Conservation (phyloP, 352 stramenopile species). For the Vaucheria bursata region DNA sequence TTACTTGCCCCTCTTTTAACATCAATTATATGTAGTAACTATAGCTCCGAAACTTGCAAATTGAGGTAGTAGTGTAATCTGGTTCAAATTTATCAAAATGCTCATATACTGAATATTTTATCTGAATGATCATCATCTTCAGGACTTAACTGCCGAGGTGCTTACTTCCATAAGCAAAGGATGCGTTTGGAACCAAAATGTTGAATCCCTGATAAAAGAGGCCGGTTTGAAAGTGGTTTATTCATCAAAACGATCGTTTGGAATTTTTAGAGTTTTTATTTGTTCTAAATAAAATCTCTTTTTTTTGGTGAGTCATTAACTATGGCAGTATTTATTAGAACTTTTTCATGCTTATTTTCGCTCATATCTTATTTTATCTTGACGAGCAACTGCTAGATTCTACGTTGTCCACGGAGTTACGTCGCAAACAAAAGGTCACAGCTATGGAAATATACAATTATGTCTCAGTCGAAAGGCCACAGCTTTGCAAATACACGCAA, state of each 20-base stretch:
- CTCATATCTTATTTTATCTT: no score
- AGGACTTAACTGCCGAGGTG: constrained; percentile 37
- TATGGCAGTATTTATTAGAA: no score
- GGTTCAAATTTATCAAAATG: background rate
- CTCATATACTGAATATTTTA: background rate
- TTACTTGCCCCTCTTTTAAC: background rate
- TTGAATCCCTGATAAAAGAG: constrained; percentile 17
- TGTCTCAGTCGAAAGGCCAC: no score
- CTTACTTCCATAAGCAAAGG: constrained; percentile 32
- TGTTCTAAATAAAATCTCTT: no score
- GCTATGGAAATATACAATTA: no score
- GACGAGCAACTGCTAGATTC: no score
- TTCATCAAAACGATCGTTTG: background rate
- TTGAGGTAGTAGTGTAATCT: background rate
- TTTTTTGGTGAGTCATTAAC: no score
- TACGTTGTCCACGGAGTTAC: no score
- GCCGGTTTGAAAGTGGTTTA: constrained; percentile 28
- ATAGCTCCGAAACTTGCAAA: background rate
- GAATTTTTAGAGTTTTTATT: background rate
- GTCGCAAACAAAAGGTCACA: no score
- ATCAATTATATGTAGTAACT: background rate
- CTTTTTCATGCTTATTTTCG: no score
- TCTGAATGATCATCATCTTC: constrained; percentile 5
- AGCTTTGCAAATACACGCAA: no score
- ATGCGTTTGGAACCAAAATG: constrained; percentile 49